Evolutionary conservation across 352 stramenopile genomes (phyloP), one percentile per base, ranked within the genome.

Genomic region (Phytophthora meadii): DNA sequence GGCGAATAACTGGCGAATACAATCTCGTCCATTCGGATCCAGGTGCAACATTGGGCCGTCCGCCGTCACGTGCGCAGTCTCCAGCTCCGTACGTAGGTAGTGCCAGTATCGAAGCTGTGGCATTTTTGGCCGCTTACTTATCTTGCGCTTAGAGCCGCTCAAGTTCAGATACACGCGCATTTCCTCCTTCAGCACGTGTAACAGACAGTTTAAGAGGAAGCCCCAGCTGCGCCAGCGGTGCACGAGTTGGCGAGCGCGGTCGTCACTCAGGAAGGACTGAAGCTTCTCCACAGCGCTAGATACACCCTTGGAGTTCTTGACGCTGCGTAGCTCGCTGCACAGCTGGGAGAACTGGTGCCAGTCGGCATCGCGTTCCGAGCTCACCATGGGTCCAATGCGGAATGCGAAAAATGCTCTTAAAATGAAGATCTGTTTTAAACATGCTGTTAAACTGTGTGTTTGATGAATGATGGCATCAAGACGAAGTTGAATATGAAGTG

Each of bases 191-290:
- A 95, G 57, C 9, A 77, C 72, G 19, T 77, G 52, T 36, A 93
- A 66, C 9, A 91, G 41, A 37, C 58, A 77, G 7, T 68, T 75
- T 30, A 93, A 65, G 28, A 93, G 44, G 48, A 81, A 74, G 5
- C 83, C 82, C 87, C 87, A 95, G 9, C 67, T 77, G 50, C 78
- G 78, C 87, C 84, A 95, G 50, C 84, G 85, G 63, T 90, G 84
- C 42, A 95, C 73, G 39, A 79, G 69, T 44, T 80, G 68, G 17
- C 83, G 83, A 32, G 61, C 70, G 36, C 52, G 54, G n/a, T 88
- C 67, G 48, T 86, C 72, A 27, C 56, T 66, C 47, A 95, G 56
- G 44, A 91, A 92, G 12, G 17, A 45, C 69, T 90, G 77, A 19
- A 82, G 39, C 24, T 84, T 54, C 5, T 68, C 51, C 8, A 92